Evolutionary conservation across 2,329 filamentous ascomycete species (phyloP).

Genomic region (Lasiodiplodia sp.): DNA sequence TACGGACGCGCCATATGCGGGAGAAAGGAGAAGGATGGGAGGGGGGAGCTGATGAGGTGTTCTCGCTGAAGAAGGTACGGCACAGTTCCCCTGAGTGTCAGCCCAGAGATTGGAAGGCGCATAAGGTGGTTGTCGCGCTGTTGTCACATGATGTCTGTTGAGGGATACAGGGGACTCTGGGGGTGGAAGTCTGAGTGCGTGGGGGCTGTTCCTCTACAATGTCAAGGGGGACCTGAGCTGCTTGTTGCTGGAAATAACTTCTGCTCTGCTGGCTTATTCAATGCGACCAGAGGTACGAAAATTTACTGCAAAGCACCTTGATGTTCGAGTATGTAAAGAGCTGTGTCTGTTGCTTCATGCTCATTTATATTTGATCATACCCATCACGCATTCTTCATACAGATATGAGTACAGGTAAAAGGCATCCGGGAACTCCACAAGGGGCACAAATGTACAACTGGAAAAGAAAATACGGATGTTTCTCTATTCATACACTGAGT

Average conservation of each 20-base stretch:
- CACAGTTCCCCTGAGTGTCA: conserved; percentile 65
- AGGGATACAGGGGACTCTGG: neutral
- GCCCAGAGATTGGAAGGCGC: conserved; percentile 62
- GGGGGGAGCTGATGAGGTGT: conserved; percentile 54
- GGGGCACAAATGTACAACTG: neutral
- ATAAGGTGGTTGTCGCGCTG: conserved; percentile 42
- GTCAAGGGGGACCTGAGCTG: too few relatives aligned
- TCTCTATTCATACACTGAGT: neutral
- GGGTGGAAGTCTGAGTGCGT: too few relatives aligned
- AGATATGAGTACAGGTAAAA: neutral
- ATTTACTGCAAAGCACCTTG: neutral
- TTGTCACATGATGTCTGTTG: neutral
- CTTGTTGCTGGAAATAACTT: too few relatives aligned
- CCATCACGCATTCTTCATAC: neutral
- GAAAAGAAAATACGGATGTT: neutral
- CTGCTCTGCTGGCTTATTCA: neutral
- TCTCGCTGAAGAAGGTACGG: conserved; percentile 52
- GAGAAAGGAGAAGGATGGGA: conserved; percentile 32
- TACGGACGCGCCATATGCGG: conserved; percentile 33
- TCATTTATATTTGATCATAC: neutral
- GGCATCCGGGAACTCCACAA: neutral
- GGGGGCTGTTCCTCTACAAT: too few relatives aligned
- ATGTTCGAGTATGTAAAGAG: neutral
- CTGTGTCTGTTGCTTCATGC: neutral
- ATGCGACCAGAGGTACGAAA: neutral